A percentile compares a stretch with the other conserved stretches of the same genome.
Conservation (phyloP, 129 eudicot species). For the Erigeron canadensis region DNA sequence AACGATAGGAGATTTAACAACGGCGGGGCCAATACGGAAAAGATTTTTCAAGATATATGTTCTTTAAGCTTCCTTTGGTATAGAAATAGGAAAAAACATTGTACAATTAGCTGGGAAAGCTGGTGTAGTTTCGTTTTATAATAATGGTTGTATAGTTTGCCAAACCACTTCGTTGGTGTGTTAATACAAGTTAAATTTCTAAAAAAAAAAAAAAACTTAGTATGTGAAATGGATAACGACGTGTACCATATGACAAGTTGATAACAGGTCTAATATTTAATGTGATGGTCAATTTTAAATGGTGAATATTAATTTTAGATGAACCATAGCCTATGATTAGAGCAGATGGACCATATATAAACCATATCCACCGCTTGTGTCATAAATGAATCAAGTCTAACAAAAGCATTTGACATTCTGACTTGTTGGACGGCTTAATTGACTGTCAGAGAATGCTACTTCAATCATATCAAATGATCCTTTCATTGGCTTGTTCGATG, state of each 20-base stretch:
- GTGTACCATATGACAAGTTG: background rate
- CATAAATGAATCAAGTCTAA: constrained; percentile 1
- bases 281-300: background rate
- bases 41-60: too few relatives aligned
- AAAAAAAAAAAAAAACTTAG: too few relatives aligned
- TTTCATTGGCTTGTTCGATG: too few relatives aligned
- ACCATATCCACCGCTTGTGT: constrained; percentile 14
- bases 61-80: too few relatives aligned
- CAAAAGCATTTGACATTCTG: background rate
- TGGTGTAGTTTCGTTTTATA: too few relatives aligned
- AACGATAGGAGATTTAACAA: too few relatives aligned
- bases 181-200: too few relatives aligned
- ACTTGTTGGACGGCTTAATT: constrained; percentile 7
- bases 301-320: constrained; percentile 4
- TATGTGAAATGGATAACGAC: background rate
- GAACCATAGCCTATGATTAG: background rate
- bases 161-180: too few relatives aligned
- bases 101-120: too few relatives aligned
- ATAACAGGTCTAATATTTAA: background rate
- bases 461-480: background rate
- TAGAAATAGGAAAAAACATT: too few relatives aligned
- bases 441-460: constrained; percentile 33
- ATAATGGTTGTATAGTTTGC: too few relatives aligned
- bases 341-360: background rate
- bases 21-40: too few relatives aligned